Base-by-base conservation (phyloP, 164 flowering plant species). In the Pachysandra terminalis region DNA sequence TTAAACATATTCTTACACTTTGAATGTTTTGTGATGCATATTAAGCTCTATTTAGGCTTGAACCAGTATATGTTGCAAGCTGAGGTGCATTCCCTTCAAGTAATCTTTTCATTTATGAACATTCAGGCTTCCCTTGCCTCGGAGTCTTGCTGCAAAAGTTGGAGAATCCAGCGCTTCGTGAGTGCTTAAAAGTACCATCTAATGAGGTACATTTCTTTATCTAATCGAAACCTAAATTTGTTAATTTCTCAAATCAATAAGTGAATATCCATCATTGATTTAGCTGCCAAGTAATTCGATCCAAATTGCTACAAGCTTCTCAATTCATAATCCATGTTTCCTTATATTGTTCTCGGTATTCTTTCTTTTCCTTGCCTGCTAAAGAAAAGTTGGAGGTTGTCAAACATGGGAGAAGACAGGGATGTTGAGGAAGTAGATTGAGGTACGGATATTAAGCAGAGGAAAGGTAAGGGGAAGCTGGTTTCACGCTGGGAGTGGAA, bases 121-220 rank as follows among this genome's bases (percentile, higher is more conserved):
- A 68, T 73, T 70, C 80, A 95, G 99, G 99, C 67, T 95, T 92
- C 67, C 98, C 99, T 66, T 87, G 83, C 75, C 96, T 95, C 75
- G 99, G 99, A 28, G 93, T 95, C 23, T 70, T 95, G 82, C 77
- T 95, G 78, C 99, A 95, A 67, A 92, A 92, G 80, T 76, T 95
- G 81, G 99, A 92, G 86, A 95, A 95, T 87, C 99, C 99, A 68
- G 99, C 94, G 51, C 70, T 95, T 54, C 96, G 99, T 76, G 80
- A 82, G 60, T 92, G 91, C 82, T 78, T 95, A 68, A 89, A 89
- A 80, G 98, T 92, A 49, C 81, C 79, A 55, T 81, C 95, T 49
- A 88, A 85, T 74, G 98, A 95, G 99, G 97, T 94, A 68, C 74
- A 28, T 32, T 54, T 64, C 40, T 66, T 69, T 35, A 7, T 57